These are phyloP conservation scores for Cercophora samala DNA, from an alignment of 495 filamentous ascomycete species.

Conservation along the genomic window DNA sequence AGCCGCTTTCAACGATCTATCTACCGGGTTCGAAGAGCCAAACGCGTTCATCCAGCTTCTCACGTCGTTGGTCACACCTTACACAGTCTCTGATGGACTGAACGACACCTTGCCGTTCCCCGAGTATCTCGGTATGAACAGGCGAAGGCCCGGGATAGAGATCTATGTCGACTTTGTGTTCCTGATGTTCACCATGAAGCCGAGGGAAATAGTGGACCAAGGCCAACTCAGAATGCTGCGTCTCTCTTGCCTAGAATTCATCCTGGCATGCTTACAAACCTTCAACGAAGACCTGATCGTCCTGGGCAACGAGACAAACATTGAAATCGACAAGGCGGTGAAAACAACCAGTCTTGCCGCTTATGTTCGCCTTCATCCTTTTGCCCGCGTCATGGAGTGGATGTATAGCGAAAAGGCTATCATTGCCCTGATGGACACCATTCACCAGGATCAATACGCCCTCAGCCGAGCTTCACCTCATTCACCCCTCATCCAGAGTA, in stretches of 20 bases:
- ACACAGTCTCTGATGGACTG: slow-evolving; percentile 53
- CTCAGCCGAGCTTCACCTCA: slow-evolving; percentile 63
- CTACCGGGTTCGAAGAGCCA: slow-evolving; percentile 73
- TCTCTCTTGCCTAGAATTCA: slow-evolving; percentile 75
- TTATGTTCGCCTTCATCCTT: slow-evolving; percentile 86
- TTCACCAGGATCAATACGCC: slow-evolving; percentile 66
- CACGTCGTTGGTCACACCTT: slow-evolving; percentile 61
- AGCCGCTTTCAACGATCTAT: slow-evolving; percentile 54
- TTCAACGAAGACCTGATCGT: slow-evolving; percentile 93
- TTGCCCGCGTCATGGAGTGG: slow-evolving; percentile 93
- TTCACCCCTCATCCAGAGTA: slow-evolving; percentile 69
- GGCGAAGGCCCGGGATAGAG: slow-evolving; percentile 82
- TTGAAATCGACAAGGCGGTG: slow-evolving; percentile 69
- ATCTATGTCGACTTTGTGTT: slow-evolving; percentile 87
- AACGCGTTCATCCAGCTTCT: slow-evolving; percentile 77
- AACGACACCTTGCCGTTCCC: slow-evolving; percentile 81
- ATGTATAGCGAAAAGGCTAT: slow-evolving; percentile 91
- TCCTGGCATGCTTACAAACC: slow-evolving; percentile 64
- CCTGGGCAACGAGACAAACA: slow-evolving; percentile 68
- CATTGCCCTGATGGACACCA: slow-evolving; percentile 67
- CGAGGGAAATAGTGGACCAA: slow-evolving; percentile 57
- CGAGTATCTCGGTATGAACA: slow-evolving; percentile 73
- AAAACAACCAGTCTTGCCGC: slow-evolving; percentile 63
- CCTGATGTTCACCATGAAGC: slow-evolving; percentile 61
- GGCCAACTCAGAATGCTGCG: slow-evolving; percentile 66